A percentile compares a stretch with the other conserved stretches of the same genome.
phyloP scores from a whole-genome alignment of 2,329 filamentous ascomycete genomes.

The Penicillium palitans region DNA sequence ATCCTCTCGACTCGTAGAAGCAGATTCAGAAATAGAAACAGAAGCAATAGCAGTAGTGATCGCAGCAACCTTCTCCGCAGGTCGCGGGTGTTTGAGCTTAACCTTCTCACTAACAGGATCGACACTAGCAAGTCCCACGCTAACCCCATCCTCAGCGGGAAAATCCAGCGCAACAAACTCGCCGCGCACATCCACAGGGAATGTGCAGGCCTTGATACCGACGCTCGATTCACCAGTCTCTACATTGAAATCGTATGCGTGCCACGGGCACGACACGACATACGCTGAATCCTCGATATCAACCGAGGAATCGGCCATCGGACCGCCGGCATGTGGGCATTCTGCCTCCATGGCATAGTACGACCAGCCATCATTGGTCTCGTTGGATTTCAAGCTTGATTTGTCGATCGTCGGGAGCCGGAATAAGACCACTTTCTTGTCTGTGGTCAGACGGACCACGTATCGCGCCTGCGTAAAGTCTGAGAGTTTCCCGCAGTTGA shows the following conservation, averaged over 20 bases:
- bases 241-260: conserved; percentile 53
- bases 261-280: conserved; percentile 51
- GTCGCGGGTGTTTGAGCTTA: conserved; percentile 43
- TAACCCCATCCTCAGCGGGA: conserved; percentile 22
- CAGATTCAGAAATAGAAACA: background rate
- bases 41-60: conserved; percentile 9
- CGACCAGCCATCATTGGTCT: conserved; percentile 44
- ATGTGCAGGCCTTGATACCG: conserved; percentile 51
- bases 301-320: conserved; percentile 48
- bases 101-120: conserved; percentile 50
- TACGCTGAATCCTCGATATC: conserved; percentile 53
- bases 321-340: conserved; percentile 50
- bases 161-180: conserved; percentile 41
- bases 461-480: conserved; percentile 45
- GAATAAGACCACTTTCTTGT: conserved; percentile 50
- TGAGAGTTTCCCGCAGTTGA: conserved; percentile 33
- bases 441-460: conserved; percentile 45
- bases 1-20: conserved; percentile 13
- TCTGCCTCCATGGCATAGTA: conserved; percentile 53
- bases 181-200: conserved; percentile 42
- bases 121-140: conserved; percentile 33
- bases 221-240: conserved; percentile 52
- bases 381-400: conserved; percentile 31
- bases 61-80: conserved; percentile 8
- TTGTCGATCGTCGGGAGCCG: conserved; percentile 46